Base-by-base conservation (phyloP, 2,329 filamentous ascomycete species). In the Exophiala viscosa region DNA sequence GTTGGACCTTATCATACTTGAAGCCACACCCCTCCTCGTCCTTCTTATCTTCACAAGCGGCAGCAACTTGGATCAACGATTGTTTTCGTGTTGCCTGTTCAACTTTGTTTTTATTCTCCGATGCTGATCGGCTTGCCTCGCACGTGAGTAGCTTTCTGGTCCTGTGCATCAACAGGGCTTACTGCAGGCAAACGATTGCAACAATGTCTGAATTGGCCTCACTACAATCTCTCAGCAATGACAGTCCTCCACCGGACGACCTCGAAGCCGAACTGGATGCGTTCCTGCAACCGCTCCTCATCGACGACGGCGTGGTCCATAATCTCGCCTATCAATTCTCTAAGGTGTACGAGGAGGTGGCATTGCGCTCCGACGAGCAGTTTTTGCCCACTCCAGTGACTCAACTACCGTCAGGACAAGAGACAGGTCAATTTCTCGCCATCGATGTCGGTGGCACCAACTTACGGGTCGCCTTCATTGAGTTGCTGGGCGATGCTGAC, bases 361-460 rank as follows among this genome's bases (percentile, higher is more conserved):
- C 73, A 32, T 59, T 70, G 48, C 68, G 68, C 6, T 76, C 73
- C 11, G 69, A 73, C 41, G 66, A 75, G 58, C 73, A 76, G 56
- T 76, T 76, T 52, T 60, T 76, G 28, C 73, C 73, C 13, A 76
- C 73, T 0, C 73, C 73, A 0, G 72, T 76, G 15, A 76, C 73
- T 15, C 67, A 68, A 53, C 60, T 76, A 28, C 73, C 73, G 10
- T 76, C 72, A 1, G 78, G 79, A 14, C 69, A 74, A 58, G 78
- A 81, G 62, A 76, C 74, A 5, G 78, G 78, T 35, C 75, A 72
- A 20, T 81, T 80, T 58, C 61, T 81, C 45, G 77, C 77, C 42
- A 80, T 82, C 49, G 78, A 82, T 64, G 77, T 82, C 33, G 79
- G 79, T 40, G 78, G 78, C 5, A 79, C 75, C 48, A 81, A 81